Evolutionary conservation across 345 rosid species (phyloP), one percentile per base, ranked within the genome.

Genomic region (Atalantia buxifolia): DNA sequence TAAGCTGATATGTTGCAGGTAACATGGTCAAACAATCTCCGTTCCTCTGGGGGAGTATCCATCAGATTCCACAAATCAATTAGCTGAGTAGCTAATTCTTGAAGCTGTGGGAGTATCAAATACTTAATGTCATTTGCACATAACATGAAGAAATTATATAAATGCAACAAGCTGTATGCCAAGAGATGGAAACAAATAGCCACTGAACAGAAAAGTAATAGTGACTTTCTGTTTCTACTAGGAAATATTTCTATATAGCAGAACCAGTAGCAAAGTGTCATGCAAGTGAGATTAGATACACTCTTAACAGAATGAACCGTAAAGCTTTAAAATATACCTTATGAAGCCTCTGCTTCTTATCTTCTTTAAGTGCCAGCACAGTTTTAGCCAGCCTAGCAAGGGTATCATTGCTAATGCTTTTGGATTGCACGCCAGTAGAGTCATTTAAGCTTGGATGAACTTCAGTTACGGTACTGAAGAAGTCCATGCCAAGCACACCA

Each of bases 391-490:
- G 85, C 77, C 87, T 87, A 42, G 91, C 87, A 69, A 95, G 86
- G 2, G 97, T 95, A 69, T 90, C 99, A 79, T 95, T 91, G 90
- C 99, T 92, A 64, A 95, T 95, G 89, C 98, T 95, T 85, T 90
- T 93, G 33, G 94, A 87, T 76, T 92, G 93, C 79, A 79, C 83
- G 81, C 81, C 83, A 67, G 81, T 79, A 3, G 91, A 83, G 75
- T 92, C 99, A 88, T 88, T 90, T 82, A 95, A 90, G 92, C 98
- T 95, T 12, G 99, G 97, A 84, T 95, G 98, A 85, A 94, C 98
- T 79, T 92, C 95, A 45, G 91, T 91, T 72, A 95, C 86, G 5
- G 97, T 88, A 69, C 89, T 81, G 76, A 91, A 86, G 84, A 96
- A 94, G 82, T 94, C 99, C 91, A 96, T 86, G 36, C 95, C 95